phyloP scores from a whole-genome alignment of 2,329 filamentous ascomycete genomes.

The Sporothrix luriei region DNA sequence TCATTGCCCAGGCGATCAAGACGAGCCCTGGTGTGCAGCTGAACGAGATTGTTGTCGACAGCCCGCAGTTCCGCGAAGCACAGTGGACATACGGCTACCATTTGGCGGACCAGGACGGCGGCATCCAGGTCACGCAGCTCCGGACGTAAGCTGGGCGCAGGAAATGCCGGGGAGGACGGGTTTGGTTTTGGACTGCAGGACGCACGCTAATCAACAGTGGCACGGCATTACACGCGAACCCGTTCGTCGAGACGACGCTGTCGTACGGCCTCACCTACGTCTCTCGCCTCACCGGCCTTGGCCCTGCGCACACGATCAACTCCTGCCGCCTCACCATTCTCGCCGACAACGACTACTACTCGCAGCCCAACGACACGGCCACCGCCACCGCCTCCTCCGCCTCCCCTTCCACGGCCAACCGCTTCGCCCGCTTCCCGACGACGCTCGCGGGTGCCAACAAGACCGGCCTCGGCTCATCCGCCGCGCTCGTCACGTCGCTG shows the following conservation, averaged over 20 bases:
- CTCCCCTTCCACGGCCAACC: conserved; percentile 42
- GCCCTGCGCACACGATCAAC: conserved; percentile 56
- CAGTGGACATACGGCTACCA: conserved; percentile 86
- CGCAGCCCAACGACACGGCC: conserved; percentile 57
- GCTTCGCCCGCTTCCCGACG: conserved; percentile 78
- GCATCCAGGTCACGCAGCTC: conserved; percentile 78
- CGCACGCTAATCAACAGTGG: conserved; percentile 45
- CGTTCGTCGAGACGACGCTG: conserved; percentile 90
- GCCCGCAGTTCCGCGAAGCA: conserved; percentile 86
- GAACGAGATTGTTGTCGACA: conserved; percentile 79
- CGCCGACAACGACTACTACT: conserved; percentile 97
- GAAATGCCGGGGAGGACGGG: too few species aligned
- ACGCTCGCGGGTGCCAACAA: conserved; percentile 81
- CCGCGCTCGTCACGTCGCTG: conserved; percentile 87
- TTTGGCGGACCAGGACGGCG: conserved; percentile 69
- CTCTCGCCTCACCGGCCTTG: conserved; percentile 48
- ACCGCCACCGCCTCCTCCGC: conserved; percentile 31
- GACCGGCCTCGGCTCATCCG: conserved; percentile 92
- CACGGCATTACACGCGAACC: conserved; percentile 60
- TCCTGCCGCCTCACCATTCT: conserved; percentile 80
- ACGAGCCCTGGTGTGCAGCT: conserved; percentile 65
- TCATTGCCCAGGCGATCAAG: conserved; percentile 60
- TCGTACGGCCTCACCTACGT: conserved; percentile 86
- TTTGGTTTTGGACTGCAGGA: too few species aligned
- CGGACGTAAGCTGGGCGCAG: conserved; percentile 64